Evolutionary conservation across 768 basidiomycete species (phyloP), one percentile per base, ranked within the genome.

Genomic region (Gautieria morchelliformis): DNA sequence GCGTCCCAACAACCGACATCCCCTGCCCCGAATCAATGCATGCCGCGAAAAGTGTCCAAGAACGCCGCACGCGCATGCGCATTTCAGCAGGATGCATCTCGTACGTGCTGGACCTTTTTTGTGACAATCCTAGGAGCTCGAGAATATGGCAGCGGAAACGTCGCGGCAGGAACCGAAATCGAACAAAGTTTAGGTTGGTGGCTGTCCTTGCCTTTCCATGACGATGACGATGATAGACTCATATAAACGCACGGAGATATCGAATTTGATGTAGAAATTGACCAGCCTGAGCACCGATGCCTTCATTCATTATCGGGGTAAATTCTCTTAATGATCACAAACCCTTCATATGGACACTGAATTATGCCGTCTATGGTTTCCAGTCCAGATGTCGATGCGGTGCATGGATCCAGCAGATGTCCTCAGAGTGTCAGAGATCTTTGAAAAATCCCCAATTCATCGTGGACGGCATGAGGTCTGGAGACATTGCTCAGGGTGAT

Each of bases 201-300:
- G 8, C 35, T 37, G 8, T 53, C n/a, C 64, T 7, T 61, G 61
- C 17, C 58, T 39, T 53, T 42, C 49, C 19, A 27, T 27, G 44
- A 27, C 5, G 7, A n/a, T 56, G 24, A n/a, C n/a, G n/a, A n/a
- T n/a, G n/a, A 39, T 24, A 8, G 30, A 27, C 27, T 51, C 14
- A 39, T 27, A 17, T 37, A 17, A n/a, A 4, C n/a, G n/a, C 37
- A 44, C 59, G 79, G 81, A 62, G 81, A 83, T 66, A 68, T 78
- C 19, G 80, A 80, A 62, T 82, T 81, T 57, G 81, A 82, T 61
- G 63, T 79, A 3, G 75, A 75, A 56, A 72, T 71, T 40, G 76
- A 79, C 62, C 48, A 58, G n/a, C n/a, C n/a, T n/a, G n/a, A n/a
- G 51, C 53, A 63, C 2, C 64, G 64, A 10, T 79, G 78, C 60